Percentiles rank a stretch among this genome's conserved stretches.
Evolutionary conservation across 208 protist genomes (phyloP).

Genomic region (Histomonas meleagridis): DNA sequence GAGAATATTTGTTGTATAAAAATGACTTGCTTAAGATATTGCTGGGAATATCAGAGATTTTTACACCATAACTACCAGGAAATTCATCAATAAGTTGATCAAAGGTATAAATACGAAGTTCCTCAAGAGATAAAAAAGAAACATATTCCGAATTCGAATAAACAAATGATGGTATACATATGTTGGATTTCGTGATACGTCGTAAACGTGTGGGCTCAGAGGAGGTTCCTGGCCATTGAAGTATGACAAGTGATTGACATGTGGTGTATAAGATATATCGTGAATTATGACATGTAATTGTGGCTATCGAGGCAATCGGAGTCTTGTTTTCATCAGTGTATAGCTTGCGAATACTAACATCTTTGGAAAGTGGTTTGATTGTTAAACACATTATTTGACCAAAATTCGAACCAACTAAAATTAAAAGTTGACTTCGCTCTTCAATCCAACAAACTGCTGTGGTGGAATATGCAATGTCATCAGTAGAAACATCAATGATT

Average conservation of each 20-base stretch:
- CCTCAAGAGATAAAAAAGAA: not conserved
- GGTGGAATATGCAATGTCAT: not conserved
- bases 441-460: not conserved
- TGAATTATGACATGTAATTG: not conserved
- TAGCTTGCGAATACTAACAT: not conserved
- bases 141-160: not conserved
- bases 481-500: not conserved
- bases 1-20: not conserved
- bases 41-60: too few relatives aligned
- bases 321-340: not conserved
- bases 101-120: not conserved
- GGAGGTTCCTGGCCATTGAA: not conserved
- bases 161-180: not conserved
- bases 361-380: not conserved
- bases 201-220: not conserved
- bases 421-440: not conserved
- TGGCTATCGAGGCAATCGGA: not conserved
- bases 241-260: not conserved
- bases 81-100: not conserved
- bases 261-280: not conserved
- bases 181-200: not conserved
- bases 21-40: too few relatives aligned
- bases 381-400: not conserved
- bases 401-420: not conserved
- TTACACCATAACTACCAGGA: too few relatives aligned